phyloP scores from a whole-genome alignment of 257 asterid genomes.

The Pogostemon cablin region DNA sequence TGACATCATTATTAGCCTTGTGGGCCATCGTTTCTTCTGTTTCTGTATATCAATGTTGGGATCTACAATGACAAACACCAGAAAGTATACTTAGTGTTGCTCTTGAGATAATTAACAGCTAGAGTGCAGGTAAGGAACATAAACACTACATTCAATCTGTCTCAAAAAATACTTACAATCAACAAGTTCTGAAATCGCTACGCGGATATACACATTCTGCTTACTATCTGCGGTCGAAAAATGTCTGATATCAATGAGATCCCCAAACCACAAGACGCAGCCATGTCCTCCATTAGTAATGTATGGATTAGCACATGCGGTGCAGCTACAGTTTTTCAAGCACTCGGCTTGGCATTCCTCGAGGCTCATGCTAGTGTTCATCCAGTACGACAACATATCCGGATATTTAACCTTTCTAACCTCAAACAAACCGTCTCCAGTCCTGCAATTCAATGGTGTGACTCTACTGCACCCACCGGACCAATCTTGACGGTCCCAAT shows the following conservation, averaged over 20 bases:
- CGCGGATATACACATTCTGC: constrained; percentile 31
- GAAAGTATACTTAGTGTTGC: too few species aligned
- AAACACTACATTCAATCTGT: too few species aligned
- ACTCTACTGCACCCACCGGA: constrained; percentile 37
- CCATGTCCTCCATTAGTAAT: constrained; percentile 34
- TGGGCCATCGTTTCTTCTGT: constrained; percentile 9
- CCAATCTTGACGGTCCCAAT: constrained; percentile 41
- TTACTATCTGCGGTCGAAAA: background rate
- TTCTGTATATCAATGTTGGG: background rate
- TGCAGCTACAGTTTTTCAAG: constrained; percentile 40
- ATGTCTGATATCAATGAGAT: constrained; percentile 35
- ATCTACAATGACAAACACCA: constrained; percentile 14
- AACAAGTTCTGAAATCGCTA: constrained; percentile 30
- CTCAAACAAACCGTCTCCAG: constrained; percentile 37
- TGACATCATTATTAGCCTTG: constrained; percentile 23
- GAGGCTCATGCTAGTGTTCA: constrained; percentile 39
- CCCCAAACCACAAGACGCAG: constrained; percentile 44
- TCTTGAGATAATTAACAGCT: background rate
- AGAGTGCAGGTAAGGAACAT: background rate
- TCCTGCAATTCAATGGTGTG: constrained; percentile 18
- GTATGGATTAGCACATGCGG: constrained; percentile 39
- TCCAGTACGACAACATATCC: constrained; percentile 28
- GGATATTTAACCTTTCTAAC: constrained; percentile 36
- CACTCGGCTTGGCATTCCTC: constrained; percentile 36
- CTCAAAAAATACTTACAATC: too few species aligned